Base-by-base conservation (phyloP, 2,329 filamentous ascomycete genomes). In the Arachnopeziza araneosa region DNA sequence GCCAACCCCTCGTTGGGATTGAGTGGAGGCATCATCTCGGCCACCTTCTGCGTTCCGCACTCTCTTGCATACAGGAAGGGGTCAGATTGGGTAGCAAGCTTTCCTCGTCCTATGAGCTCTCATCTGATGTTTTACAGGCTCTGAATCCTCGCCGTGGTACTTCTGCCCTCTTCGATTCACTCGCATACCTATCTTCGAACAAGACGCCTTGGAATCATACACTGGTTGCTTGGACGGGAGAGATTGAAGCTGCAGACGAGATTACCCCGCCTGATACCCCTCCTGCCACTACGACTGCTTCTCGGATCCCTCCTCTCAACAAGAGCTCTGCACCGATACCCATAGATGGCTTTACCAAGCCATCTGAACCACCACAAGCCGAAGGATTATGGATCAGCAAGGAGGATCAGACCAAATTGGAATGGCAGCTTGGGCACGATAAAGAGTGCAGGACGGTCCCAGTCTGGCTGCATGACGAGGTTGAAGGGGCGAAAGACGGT, bases 161-260 rank as follows among this genome's bases (percentile, higher is more conserved):
- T 60, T 97, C 93, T 14, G 92, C 93, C 19, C 82, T 98, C 36
- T 96, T 96, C 75, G 92, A 97, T 74, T 93, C 92, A 10, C 92
- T 98, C 70, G 84, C 88, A 59, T 88, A 96, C 75, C 85, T 98
- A 52, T 90, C 92, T 2, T 96, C 92, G n/a, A 81, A 88, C 59
- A 82, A 89, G 51, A 87, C 88, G 1, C 86, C 88, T 22, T 98
- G 93, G 93, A 91, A 92, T 69, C 93, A 97, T 76, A 95, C 88
- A 0, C 83, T 97, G 6, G 90, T 98, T 57, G 93, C 91, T 52
- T 98, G 93, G 93, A 96, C 93, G 2, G 93, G 93, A 60, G 93
- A 98, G 74, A 88, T 93, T 61, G 83, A 87, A 60, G 77, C 75
- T 3, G 76, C 79, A 50, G 79, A 82, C 52, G 70, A 74, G 22